Evolutionary conservation across 2,329 filamentous ascomycete species (phyloP), one percentile per base, ranked within the genome.

Genomic region (Amylocarpus encephaloides): DNA sequence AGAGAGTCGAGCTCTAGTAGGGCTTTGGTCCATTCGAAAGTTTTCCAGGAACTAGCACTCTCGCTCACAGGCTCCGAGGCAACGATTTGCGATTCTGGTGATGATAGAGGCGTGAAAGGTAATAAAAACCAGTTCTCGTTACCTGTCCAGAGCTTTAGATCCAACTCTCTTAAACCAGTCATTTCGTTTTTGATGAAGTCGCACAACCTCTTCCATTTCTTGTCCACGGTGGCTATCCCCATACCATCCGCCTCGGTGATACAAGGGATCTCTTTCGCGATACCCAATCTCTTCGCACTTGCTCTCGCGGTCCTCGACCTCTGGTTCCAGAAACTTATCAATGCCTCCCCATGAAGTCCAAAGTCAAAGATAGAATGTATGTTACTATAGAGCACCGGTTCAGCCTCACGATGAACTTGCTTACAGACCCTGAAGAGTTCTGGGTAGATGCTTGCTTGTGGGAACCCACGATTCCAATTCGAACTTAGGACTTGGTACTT

Each of bases 401-500:
- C 59, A 3, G 60, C 60, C 43, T 64, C 62, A 2, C 26, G 33
- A 15, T 48, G 43, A 9, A 59, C 48, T 34, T 62, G 57, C 11
- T 38, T 55, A 18, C 50, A 53, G 2, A 55, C 51, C 2, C 51
- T 43, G 3, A 64, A 38, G 3, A 65, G 51, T 1, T 52, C 26
- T 0, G 59, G 48, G 18, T 57, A 44, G 16, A 63, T 61, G 5
- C 30, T 51, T 1, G 39, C 16, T 12, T 40, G 19, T 0, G 55
- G 56, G 26, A 47, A 56, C n/a, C 54, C 39, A 4, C 26, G n/a
- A 16, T 48, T 49, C 12, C 50, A 58, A 46, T 63, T 64, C 4
- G 42, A 30, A 15, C 45, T 57, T 2, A 65, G 50, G 19, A 64
- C 42, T 55, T 59, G 59, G 49, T 63, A 64, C 1, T 59, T 62